Evolutionary conservation across 371 early-diverging fungal genomes (phyloP).

Genomic region (Syncephalis fuscata): DNA sequence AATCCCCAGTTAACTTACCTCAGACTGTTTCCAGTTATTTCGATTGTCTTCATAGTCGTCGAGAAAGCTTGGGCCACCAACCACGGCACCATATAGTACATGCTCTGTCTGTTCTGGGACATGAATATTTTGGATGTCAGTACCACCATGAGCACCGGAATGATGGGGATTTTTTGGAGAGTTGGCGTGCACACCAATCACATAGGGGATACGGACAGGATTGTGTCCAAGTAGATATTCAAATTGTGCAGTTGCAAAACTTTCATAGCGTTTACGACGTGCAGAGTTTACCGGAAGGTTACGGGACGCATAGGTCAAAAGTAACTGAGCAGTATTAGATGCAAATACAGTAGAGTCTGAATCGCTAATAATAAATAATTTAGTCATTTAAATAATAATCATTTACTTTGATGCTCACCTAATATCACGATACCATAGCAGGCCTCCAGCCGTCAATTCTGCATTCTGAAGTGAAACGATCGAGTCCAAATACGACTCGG

Average conservation of each 20-base stretch:
- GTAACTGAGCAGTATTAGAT: too few relatives aligned
- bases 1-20: conserved; percentile 6
- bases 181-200: conserved; percentile 37
- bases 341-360: too few relatives aligned
- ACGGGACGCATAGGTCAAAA: too few relatives aligned
- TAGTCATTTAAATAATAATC: too few relatives aligned
- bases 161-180: conserved; percentile 46
- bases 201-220: conserved; percentile 34
- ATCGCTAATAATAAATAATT: too few relatives aligned
- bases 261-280: conserved; percentile 10
- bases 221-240: conserved; percentile 39
- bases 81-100: conserved; percentile 36
- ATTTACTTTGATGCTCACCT: too few relatives aligned
- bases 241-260: conserved; percentile 27
- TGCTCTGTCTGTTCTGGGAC: conserved; percentile 12
- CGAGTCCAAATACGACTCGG: too few relatives aligned
- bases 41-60: conserved; percentile 34
- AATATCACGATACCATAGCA: too few relatives aligned
- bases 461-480: too few relatives aligned
- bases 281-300: too few relatives aligned
- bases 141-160: conserved; percentile 39
- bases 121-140: conserved; percentile 21
- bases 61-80: conserved; percentile 36
- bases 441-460: too few relatives aligned
- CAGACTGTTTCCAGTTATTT: conserved; percentile 23